Evolutionary conservation across 345 rosid species (phyloP), one percentile per base, ranked within the genome.

Genomic region (Linum usitatissimum): DNA sequence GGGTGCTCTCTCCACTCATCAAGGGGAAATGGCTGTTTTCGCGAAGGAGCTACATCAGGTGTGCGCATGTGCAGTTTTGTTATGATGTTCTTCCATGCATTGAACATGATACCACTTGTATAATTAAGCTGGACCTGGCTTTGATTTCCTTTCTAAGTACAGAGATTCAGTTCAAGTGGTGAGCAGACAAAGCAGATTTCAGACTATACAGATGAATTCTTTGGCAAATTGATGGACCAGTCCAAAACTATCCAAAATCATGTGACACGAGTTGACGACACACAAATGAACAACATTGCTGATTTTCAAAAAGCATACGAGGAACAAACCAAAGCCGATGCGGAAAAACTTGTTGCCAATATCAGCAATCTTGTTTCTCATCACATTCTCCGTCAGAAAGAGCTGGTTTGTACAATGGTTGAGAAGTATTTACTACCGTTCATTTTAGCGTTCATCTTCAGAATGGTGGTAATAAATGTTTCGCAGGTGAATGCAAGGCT

Each of bases 41-140:
- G 85, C 97, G 6, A 78, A 82, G 75, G 96, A 94, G 71, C 64
- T 94, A 67, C 86, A 88, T 57, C 89, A 85, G 93, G 99, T 90
- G 57, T 55, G 38, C 0, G 38, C 38, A 34, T 34, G 38, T 34
- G 38, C 38, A 34, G 38, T 34, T 34, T 34, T 34, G 28, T 34
- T 34, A 34, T 34, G 38, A 4, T 34, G 38, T 34, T 34, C 38
- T 34, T 34, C 8, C 38, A 34, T 6, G 51, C 15, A 45, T 45
- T 45, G 51, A 45, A 45, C 51, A 10, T 10, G 17, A 10, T 45
- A 12, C 1, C 14, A 45, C 51, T 45, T 45, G 51, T 45, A 4
- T 45, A 40, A 40, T 7, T 6, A 6, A 40, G 51, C 51, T 45
- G 15, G 51, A 12, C 51, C 10, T 45, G 51, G 51, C 4, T 45